These are phyloP conservation scores for Zygosaccharomyces pseudobailii DNA, from an alignment of 1,139 yeast genomes.

Conservation along the genomic window DNA sequence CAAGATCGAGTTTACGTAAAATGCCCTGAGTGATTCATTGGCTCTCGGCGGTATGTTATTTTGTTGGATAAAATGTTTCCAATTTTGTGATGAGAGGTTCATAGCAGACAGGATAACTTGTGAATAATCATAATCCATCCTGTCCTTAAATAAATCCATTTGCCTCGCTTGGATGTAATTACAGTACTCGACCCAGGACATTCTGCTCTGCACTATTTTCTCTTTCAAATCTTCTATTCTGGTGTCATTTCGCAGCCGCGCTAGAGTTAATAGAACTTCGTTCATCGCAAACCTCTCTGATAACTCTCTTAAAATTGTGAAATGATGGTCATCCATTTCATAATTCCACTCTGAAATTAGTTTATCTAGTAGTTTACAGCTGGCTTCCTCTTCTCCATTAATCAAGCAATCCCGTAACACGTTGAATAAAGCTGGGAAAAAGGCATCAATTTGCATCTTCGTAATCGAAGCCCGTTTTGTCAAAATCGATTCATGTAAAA, in stretches of 20 bases:
- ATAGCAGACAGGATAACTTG: constrained; percentile 12
- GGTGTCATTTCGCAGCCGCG: background rate
- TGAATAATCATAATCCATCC: constrained; percentile 12
- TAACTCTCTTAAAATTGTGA: constrained; percentile 8
- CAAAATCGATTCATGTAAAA: constrained; percentile 6
- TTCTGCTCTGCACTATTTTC: constrained; percentile 10
- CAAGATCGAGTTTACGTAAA: constrained; percentile 10
- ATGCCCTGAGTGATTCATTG: constrained; percentile 13
- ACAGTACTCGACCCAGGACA: constrained; percentile 11
- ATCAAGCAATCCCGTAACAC: constrained; percentile 9
- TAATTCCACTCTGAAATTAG: constrained; percentile 9
- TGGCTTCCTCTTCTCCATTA: constrained; percentile 12
- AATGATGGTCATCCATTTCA: constrained; percentile 15
- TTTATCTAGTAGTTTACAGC: constrained; percentile 5
- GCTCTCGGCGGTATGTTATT: constrained; percentile 7
- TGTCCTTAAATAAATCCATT: constrained; percentile 10
- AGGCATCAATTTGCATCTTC: constrained; percentile 6
- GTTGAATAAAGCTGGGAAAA: constrained; percentile 12
- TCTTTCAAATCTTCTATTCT: constrained; percentile 1
- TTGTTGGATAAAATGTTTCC: constrained; percentile 9
- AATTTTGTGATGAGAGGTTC: constrained; percentile 6
- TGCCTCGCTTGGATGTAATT: constrained; percentile 4
- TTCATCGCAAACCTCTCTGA: constrained; percentile 15
- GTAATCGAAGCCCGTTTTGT: background rate
- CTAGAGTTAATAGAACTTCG: constrained; percentile 8